phyloP scores from a whole-genome alignment of 2,329 filamentous ascomycete species.

The Incumbomyces lentus region DNA sequence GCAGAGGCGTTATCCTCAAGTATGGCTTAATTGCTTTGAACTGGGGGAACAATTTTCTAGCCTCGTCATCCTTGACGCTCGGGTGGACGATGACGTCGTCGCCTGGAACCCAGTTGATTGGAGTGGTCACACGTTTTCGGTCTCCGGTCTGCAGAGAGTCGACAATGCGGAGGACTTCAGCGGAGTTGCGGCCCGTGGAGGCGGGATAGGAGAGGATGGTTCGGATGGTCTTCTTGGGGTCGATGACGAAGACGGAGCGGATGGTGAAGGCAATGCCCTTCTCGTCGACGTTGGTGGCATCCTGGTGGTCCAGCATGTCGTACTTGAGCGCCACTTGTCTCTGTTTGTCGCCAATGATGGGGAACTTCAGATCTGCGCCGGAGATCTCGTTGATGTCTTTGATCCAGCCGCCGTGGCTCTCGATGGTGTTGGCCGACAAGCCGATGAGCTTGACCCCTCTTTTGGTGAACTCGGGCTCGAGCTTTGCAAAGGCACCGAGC shows the following conservation, averaged over 20 bases:
- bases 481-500: slow-evolving; percentile 53
- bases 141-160: slow-evolving; percentile 50
- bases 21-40: slow-evolving; percentile 54
- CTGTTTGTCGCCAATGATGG: slow-evolving; percentile 36
- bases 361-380: slow-evolving; percentile 28
- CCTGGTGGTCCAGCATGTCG: slow-evolving; percentile 33
- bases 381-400: slow-evolving; percentile 39
- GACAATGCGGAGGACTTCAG: slow-evolving; percentile 48
- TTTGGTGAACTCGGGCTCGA: slow-evolving; percentile 54
- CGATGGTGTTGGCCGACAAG: slow-evolving; percentile 48
- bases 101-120: slow-evolving; percentile 50
- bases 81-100: slow-evolving; percentile 55
- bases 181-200: slow-evolving; percentile 48
- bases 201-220: slow-evolving; percentile 54
- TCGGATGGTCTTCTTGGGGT: slow-evolving; percentile 55
- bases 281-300: slow-evolving; percentile 34
- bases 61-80: slow-evolving; percentile 46
- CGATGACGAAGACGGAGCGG: slow-evolving; percentile 55
- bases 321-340: slow-evolving; percentile 32
- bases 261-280: slow-evolving; percentile 50
- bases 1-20: slow-evolving; percentile 48
- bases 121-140: slow-evolving; percentile 50
- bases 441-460: slow-evolving; percentile 54
- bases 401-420: slow-evolving; percentile 45
- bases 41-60: slow-evolving; percentile 49